Conservation (phyloP, 176 grass and related monocot species). For the Aegilops longissima region DNA sequence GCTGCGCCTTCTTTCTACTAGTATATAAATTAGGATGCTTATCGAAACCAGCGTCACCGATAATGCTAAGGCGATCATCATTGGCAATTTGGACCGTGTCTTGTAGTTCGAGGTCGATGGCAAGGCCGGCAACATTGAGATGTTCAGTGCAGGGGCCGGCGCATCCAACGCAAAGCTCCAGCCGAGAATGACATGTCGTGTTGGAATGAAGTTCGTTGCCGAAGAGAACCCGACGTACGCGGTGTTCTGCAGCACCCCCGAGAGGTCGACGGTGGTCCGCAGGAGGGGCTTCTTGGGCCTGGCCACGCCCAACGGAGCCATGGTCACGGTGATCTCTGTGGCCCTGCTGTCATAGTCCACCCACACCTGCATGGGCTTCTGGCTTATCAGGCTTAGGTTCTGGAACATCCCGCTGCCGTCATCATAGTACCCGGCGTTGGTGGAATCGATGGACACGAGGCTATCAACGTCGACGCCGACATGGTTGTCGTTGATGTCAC, state of each 20-base stretch:
- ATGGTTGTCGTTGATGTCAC: constrained; percentile 11
- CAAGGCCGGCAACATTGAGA: not conserved
- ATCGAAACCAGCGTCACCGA: too few relatives aligned
- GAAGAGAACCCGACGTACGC: constrained; percentile 55
- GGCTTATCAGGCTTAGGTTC: not conserved
- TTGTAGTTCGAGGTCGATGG: too few relatives aligned
- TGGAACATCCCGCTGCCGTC: not conserved
- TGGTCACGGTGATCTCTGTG: too few relatives aligned
- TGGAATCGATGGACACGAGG: not conserved
- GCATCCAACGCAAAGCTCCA: not conserved
- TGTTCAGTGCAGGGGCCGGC: not conserved
- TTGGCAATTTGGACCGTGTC: too few relatives aligned
- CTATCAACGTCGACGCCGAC: constrained; percentile 14
- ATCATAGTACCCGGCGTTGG: not conserved
- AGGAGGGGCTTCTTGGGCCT: constrained; percentile 38
- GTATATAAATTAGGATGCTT: too few relatives aligned
- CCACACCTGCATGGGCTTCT: too few relatives aligned
- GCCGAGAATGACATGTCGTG: not conserved
- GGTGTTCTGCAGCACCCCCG: not conserved
- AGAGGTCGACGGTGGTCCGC: constrained; percentile 20
- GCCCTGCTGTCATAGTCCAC: too few relatives aligned
- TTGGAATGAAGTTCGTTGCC: too few relatives aligned
- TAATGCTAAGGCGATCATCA: too few relatives aligned
- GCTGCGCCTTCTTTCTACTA: too few relatives aligned
- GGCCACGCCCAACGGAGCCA: not conserved